phyloP scores from a whole-genome alignment of 2,329 filamentous ascomycete genomes.

The Saccharata proteae region DNA sequence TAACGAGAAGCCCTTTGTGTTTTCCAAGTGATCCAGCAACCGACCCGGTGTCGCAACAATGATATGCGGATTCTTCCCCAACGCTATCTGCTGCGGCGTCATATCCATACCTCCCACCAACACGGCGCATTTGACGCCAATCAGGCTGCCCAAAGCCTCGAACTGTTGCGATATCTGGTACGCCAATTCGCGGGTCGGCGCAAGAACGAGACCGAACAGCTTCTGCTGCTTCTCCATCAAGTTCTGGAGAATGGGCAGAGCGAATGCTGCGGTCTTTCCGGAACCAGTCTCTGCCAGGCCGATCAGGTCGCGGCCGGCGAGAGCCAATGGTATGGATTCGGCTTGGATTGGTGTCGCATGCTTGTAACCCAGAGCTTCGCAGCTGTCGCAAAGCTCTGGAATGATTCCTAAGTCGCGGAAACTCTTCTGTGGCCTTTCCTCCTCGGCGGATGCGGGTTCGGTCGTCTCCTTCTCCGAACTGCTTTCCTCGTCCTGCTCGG shows the following conservation, averaged over 20 bases:
- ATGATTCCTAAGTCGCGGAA: constrained; percentile 69
- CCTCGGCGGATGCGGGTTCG: constrained; percentile 6
- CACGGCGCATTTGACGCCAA: constrained; percentile 74
- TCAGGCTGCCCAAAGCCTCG: constrained; percentile 74
- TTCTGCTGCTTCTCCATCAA: constrained; percentile 79
- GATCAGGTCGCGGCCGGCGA: constrained; percentile 76
- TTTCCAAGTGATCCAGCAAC: constrained; percentile 83
- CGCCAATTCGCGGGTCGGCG: constrained; percentile 86
- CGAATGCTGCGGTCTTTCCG: constrained; percentile 93
- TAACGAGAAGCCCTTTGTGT: constrained; percentile 90
- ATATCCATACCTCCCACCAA: constrained; percentile 94
- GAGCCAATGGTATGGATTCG: constrained; percentile 69
- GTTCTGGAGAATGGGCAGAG: constrained; percentile 77
- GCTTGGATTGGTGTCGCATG: constrained; percentile 79
- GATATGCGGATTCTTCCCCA: constrained; percentile 93
- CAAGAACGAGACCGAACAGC: constrained; percentile 78
- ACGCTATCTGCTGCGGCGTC: constrained; percentile 78
- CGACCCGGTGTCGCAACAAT: constrained; percentile 86
- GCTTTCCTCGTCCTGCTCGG: constrained; percentile 12
- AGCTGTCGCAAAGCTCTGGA: constrained; percentile 81
- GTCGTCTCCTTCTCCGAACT: constrained; percentile 15
- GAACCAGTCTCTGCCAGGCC: constrained; percentile 90
- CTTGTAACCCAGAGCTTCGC: constrained; percentile 69
- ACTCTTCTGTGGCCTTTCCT: constrained; percentile 38
- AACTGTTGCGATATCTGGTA: constrained; percentile 83